These are phyloP conservation scores for Marasmius sp. DNA, from an alignment of 1,284 basidiomycete genomes.

Conservation along the genomic window DNA sequence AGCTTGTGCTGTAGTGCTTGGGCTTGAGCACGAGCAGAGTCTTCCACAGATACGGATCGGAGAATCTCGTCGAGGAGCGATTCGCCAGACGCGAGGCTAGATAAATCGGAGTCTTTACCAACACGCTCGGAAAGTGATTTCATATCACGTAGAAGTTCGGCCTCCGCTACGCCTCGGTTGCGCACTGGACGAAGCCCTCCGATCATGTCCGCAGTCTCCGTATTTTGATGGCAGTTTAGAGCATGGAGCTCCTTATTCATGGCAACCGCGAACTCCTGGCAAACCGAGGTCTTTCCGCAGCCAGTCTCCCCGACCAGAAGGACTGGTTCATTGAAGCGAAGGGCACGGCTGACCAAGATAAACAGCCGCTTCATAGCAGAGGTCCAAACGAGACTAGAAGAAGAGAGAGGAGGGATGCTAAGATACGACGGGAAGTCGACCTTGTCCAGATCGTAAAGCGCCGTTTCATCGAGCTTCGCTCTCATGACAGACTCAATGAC, in stretches of 20 bases:
- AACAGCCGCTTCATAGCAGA: constrained; percentile 91
- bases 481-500: constrained; percentile 92
- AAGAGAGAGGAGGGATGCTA: constrained; percentile 53
- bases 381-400: constrained; percentile 81
- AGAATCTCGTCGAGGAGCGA: constrained; percentile 36
- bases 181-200: constrained; percentile 94
- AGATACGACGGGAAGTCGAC: constrained; percentile 49
- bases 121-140: constrained; percentile 37
- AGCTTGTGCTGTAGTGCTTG: constrained; percentile 44
- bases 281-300: constrained; percentile 96
- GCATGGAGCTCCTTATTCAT: constrained; percentile 65
- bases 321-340: constrained; percentile 92
- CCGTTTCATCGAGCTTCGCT: constrained; percentile 75
- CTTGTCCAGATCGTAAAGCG: constrained; percentile 67
- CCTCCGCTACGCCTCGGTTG: constrained; percentile 60
- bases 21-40: constrained; percentile 32
- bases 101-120: constrained; percentile 32
- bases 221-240: constrained; percentile 98
- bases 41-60: constrained; percentile 31
- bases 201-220: constrained; percentile 97
- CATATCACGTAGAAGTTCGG: constrained; percentile 46
- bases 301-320: constrained; percentile 98
- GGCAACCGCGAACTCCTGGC: constrained; percentile 83
- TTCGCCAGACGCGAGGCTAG: constrained; percentile 36
- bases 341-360: constrained; percentile 78